Evolutionary conservation across 306 rosid genomes (phyloP).

Genomic region (Betula pendula): DNA sequence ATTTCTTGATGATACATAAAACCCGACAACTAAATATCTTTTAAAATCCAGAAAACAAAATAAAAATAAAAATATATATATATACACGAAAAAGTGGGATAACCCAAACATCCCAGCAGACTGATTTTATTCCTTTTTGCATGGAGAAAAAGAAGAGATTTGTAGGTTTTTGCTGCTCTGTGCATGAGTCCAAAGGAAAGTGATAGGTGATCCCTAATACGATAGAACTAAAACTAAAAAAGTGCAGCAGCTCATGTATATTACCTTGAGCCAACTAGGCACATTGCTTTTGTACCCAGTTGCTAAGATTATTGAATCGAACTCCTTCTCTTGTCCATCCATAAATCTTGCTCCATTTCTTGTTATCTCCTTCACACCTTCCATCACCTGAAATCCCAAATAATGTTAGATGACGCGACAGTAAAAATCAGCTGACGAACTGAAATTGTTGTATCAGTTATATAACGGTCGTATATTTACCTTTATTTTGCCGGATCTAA

Average conservation of each 20-base stretch:
- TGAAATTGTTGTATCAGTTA: too few relatives aligned
- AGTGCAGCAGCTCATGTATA: slow-evolving; percentile 15
- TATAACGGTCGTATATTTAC: too few relatives aligned
- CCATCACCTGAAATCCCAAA: slow-evolving; percentile 49
- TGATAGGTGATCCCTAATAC: slow-evolving; percentile 55
- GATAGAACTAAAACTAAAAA: slow-evolving; percentile 52
- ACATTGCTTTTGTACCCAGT: slow-evolving; percentile 99
- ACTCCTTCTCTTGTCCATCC: slow-evolving; percentile 84
- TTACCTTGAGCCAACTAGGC: slow-evolving; percentile 94
- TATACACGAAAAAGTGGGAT: neutral
- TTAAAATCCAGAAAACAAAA: neutral
- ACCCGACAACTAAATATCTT: neutral
- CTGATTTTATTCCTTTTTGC: slow-evolving; percentile 58
- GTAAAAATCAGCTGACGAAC: too few relatives aligned
- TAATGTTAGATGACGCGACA: too few relatives aligned
- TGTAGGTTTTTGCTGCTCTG: slow-evolving; percentile 43
- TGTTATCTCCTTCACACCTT: slow-evolving; percentile 87
- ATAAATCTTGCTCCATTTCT: slow-evolving; percentile 76
- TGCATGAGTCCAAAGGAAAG: slow-evolving; percentile 57
- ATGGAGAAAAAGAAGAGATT: slow-evolving; percentile 69
- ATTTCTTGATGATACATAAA: neutral
- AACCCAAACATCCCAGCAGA: slow-evolving; percentile 29
- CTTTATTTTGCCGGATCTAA: slow-evolving; percentile 77
- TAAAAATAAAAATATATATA: neutral
- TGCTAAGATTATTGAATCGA: slow-evolving; percentile 86